These are phyloP conservation scores for Pleurotus tuber-regium DNA, from an alignment of 768 basidiomycete genomes.

Conservation along the genomic window DNA sequence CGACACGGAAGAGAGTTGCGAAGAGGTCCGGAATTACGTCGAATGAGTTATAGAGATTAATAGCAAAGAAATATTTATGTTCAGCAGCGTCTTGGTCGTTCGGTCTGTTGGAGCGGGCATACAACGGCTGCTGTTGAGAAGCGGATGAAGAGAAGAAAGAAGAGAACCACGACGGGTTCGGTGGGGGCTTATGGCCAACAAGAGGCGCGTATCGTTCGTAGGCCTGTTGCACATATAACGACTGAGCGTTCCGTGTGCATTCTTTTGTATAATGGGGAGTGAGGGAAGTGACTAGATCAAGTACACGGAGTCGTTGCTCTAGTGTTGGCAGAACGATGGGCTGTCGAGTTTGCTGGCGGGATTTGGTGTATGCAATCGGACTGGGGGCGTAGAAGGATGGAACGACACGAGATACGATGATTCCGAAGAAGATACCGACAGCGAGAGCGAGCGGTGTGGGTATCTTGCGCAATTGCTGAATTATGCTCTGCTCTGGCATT, in stretches of 20 bases:
- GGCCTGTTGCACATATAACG: constrained; percentile 82
- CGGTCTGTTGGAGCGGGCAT: constrained; percentile 32
- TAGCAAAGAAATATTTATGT: constrained; percentile 99
- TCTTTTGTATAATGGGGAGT: constrained; percentile 91
- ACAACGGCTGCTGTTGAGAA: constrained; percentile 14
- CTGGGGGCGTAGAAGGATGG: constrained; percentile 38
- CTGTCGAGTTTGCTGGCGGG: constrained; percentile 54
- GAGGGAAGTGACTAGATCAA: constrained; percentile 83
- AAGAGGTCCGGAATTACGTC: constrained; percentile 97
- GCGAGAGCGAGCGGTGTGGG: constrained; percentile 56
- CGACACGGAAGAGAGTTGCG: constrained; percentile 91
- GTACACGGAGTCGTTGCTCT: constrained; percentile 81
- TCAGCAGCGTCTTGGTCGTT: constrained; percentile 45
- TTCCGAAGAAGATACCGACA: constrained; percentile 60
- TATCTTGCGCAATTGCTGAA: constrained; percentile 39
- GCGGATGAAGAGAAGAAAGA: constrained; percentile 34
- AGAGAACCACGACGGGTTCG: constrained; percentile 59
- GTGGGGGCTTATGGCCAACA: constrained; percentile 69
- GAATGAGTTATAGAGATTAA: constrained; percentile 99
- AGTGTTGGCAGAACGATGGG: constrained; percentile 74
- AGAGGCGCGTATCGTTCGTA: constrained; percentile 82
- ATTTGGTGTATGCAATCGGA: constrained; percentile 36
- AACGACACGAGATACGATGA: constrained; percentile 50
- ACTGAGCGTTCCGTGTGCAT: constrained; percentile 84
- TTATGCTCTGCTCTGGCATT: too few species aligned